A percentile compares a stretch with the other conserved stretches of the same genome.
Conservation (phyloP, 371 early-diverging fungal genomes). For the Blyttiomyces sp. region DNA sequence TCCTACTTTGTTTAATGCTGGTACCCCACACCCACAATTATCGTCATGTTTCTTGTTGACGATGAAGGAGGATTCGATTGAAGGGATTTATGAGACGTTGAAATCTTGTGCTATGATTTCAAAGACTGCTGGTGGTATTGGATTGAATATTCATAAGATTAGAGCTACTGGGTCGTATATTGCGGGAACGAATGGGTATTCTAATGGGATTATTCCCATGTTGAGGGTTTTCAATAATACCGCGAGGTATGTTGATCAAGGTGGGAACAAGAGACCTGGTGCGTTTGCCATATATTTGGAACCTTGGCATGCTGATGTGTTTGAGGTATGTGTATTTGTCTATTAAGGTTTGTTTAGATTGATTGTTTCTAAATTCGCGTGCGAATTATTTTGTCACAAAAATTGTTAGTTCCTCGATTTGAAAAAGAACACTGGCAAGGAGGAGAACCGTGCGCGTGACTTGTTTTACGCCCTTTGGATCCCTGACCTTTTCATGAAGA, state of each 20-base stretch:
- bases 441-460: slow-evolving; percentile 97
- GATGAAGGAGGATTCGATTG: slow-evolving; percentile 96
- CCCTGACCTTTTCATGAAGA: slow-evolving; percentile 99
- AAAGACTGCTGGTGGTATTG: slow-evolving; percentile 98
- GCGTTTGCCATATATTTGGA: slow-evolving; percentile 99
- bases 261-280: slow-evolving; percentile 99
- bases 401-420: slow-evolving; percentile 82
- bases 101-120: slow-evolving; percentile 97
- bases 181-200: slow-evolving; percentile 96
- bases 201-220: slow-evolving; percentile 98
- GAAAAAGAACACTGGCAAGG: slow-evolving; percentile 98
- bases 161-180: slow-evolving; percentile 94
- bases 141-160: slow-evolving; percentile 95
- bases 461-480: slow-evolving; percentile 98
- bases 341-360: neutral
- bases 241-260: slow-evolving; percentile 98
- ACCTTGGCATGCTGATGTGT: slow-evolving; percentile 99
- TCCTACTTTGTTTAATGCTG: slow-evolving; percentile 98
- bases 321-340: slow-evolving; percentile 52
- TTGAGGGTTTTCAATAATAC: slow-evolving; percentile 98
- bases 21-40: slow-evolving; percentile 93
- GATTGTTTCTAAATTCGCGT: neutral
- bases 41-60: slow-evolving; percentile 96
- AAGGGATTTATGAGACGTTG: slow-evolving; percentile 98
- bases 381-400: neutral